phyloP scores from a whole-genome alignment of 2,329 filamentous ascomycete genomes.

The Alternaria longipes region DNA sequence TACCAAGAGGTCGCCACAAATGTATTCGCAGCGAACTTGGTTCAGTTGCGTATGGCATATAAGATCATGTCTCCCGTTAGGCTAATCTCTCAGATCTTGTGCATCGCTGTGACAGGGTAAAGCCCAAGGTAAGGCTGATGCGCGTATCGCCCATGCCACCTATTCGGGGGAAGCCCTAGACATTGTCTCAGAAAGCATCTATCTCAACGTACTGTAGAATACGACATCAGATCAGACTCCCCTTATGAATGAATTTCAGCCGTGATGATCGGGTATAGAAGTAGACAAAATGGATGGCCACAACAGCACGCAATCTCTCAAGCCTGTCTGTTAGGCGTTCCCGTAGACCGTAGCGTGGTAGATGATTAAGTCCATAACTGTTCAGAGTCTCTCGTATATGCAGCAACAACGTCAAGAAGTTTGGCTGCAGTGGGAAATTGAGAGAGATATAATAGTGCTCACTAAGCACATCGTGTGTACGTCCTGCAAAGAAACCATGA shows the following conservation, averaged over 20 bases:
- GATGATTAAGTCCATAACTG: neutral
- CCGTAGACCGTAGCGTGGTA: too few relatives aligned
- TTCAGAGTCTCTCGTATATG: neutral
- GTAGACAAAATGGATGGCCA: neutral
- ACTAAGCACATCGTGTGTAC: slow-evolving; percentile 3
- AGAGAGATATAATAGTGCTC: slow-evolving; percentile 12
- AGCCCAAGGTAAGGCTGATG: too few relatives aligned
- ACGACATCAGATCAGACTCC: neutral
- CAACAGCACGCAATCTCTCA: too few relatives aligned
- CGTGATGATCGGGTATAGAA: neutral
- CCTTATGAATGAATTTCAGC: neutral
- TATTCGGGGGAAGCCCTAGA: neutral
- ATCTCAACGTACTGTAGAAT: neutral
- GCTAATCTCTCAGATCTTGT: too few relatives aligned
- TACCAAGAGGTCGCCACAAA: too few relatives aligned
- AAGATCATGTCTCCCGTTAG: too few relatives aligned
- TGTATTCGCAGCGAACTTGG: too few relatives aligned
- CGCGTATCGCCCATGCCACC: too few relatives aligned
- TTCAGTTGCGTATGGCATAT: too few relatives aligned
- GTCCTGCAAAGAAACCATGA: neutral
- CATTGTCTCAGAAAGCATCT: neutral
- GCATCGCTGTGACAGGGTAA: too few relatives aligned
- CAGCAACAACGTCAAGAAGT: neutral
- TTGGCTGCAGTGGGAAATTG: neutral
- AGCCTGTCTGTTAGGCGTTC: too few relatives aligned